These are phyloP conservation scores for Tarenaya hassleriana DNA, from an alignment of 345 rosid species.

Conservation along the genomic window DNA sequence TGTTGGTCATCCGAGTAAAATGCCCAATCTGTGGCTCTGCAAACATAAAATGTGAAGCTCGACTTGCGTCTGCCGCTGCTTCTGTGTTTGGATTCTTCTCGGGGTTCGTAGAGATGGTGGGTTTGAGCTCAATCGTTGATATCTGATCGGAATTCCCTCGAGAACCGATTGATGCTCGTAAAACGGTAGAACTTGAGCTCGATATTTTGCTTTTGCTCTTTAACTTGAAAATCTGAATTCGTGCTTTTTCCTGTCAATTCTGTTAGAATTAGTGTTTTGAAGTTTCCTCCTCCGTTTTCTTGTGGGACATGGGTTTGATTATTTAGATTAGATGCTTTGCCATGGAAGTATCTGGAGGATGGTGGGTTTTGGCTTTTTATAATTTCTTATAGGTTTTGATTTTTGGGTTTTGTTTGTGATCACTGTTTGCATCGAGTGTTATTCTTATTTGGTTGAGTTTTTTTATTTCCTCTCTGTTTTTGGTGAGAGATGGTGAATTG, in stretches of 20 bases:
- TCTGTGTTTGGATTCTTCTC: slow-evolving; percentile 8
- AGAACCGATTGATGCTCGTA: slow-evolving; percentile 11
- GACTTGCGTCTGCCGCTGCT: background rate
- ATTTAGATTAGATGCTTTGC: background rate
- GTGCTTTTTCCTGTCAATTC: no score
- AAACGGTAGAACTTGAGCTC: slow-evolving; percentile 1
- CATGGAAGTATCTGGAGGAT: background rate
- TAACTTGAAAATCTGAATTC: no score
- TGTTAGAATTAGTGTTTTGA: no score
- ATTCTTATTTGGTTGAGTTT: background rate
- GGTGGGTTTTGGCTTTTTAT: background rate
- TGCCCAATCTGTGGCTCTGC: no score
- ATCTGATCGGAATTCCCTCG: background rate
- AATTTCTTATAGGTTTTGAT: slow-evolving; percentile 3
- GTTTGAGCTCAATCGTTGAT: slow-evolving; percentile 2
- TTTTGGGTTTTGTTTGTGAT: slow-evolving; percentile 5
- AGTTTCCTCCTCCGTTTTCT: no score
- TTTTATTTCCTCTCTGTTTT: slow-evolving; percentile 7
- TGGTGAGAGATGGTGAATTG: background rate
- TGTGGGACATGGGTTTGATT: slow-evolving; percentile 10
- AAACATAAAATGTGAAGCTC: background rate
- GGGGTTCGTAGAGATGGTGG: slow-evolving; percentile 7
- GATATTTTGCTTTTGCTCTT: no score
- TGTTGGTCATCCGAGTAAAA: no score
- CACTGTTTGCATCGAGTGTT: background rate